These are phyloP conservation scores for Hypomontagnella submonticulosa DNA, from an alignment of 495 filamentous ascomycete species.

Conservation along the genomic window DNA sequence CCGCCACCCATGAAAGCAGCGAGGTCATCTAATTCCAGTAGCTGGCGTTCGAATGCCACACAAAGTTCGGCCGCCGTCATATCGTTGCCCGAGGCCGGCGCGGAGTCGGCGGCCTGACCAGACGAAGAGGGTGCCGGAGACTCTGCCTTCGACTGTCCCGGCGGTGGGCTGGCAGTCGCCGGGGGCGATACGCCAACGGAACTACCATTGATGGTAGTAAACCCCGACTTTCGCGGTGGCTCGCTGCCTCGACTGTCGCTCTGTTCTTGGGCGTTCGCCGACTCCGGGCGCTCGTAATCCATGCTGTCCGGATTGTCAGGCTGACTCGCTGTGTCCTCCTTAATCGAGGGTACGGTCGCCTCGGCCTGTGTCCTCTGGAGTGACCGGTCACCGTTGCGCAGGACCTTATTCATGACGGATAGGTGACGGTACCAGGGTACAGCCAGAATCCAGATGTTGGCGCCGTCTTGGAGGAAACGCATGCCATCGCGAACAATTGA, in stretches of 20 bases:
- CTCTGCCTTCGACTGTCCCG: conserved; percentile 49
- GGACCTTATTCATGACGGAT: conserved; percentile 61
- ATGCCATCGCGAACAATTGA: conserved; percentile 61
- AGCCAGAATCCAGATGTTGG: conserved; percentile 61
- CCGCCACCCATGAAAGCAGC: conserved; percentile 65
- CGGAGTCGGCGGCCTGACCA: conserved; percentile 37
- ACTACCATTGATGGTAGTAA: conserved; percentile 63
- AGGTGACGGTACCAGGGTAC: conserved; percentile 62
- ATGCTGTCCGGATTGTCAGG: conserved; percentile 58
- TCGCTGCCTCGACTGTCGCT: conserved; percentile 55
- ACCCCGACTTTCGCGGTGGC: conserved; percentile 58
- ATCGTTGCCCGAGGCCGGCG: conserved; percentile 47
- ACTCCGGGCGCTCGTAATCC: conserved; percentile 56
- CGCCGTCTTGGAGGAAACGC: conserved; percentile 59
- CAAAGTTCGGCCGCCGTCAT: conserved; percentile 63
- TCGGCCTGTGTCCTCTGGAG: conserved; percentile 35
- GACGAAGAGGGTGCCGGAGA: conserved; percentile 53
- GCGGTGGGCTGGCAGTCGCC: conserved; percentile 55
- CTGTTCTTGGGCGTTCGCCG: conserved; percentile 43
- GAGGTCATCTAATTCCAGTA: conserved; percentile 61
- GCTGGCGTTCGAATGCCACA: conserved; percentile 60
- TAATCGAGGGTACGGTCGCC: conserved; percentile 52
- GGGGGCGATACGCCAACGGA: conserved; percentile 55
- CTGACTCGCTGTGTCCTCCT: conserved; percentile 58
- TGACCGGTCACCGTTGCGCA: conserved; percentile 53